Base-by-base conservation (phyloP, 345 rosid genomes). In the Dimocarpus longan region DNA sequence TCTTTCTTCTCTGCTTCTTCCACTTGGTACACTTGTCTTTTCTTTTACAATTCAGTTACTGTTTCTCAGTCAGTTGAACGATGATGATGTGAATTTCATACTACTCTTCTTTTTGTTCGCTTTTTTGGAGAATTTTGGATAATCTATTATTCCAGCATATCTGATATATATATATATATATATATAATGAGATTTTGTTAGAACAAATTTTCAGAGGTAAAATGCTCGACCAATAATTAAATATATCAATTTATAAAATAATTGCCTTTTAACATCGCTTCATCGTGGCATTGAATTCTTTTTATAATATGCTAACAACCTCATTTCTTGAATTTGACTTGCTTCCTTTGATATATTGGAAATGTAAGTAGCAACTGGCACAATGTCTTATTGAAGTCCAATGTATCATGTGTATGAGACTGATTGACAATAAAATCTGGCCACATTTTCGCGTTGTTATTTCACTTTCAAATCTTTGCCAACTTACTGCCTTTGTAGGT, bases 1-100 rank as follows among this genome's bases (percentile, higher is more conserved):
- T 74, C 80, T 86, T 79, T 82, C 89, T 22, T 84, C 90, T 75
- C 88, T 90, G 77, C 85, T 89, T 64, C 88, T 89, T 66, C 92
- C 93, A 44, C 83, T 87, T 68, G 87, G 91, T 89, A 86, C 11
- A 37, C 15, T 15, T 68, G 10, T 16, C 60, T 40, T 11, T 69
- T 54, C 8, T 21, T 26, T n/a, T 18, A 19, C 62, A 66, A 21
- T 22, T 19, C 65, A 16, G 59, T 54, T 12, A 54, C 59, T 54
- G n/a, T 3, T 60, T 60, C 65, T n/a, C 65, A 19, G 9, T 60
- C 9, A 26, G 28, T 9, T n/a, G 65, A 54, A 54, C 8, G 59
- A 54, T 16, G 21, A 54, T 54, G n/a, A 5, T 54, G 59, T 16
- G 18, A 54, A 54, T 32, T 1, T 32, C 52, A 60, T 60, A 11